phyloP scores from a whole-genome alignment of 495 filamentous ascomycete species.

The Aspergillus bridgeri region DNA sequence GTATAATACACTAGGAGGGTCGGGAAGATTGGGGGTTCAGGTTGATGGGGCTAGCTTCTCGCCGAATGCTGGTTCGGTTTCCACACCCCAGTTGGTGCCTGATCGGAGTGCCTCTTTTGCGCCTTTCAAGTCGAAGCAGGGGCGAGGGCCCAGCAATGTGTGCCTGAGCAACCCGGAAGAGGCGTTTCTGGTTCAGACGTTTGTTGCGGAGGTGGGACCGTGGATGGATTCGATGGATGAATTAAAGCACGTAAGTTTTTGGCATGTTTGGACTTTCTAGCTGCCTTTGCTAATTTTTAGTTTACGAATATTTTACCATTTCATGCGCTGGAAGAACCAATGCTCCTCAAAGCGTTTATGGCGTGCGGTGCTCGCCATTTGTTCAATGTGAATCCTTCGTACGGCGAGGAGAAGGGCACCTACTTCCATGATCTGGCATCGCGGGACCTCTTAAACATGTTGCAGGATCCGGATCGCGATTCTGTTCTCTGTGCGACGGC shows the following conservation, averaged over 20 bases:
- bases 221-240: conserved; percentile 95
- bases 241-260: conserved; percentile 67
- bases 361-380: conserved; percentile 87
- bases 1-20: conserved; percentile 14
- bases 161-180: conserved; percentile 72
- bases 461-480: conserved; percentile 81
- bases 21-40: not conserved
- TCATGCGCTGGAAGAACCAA: conserved; percentile 75
- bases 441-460: conserved; percentile 61
- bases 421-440: conserved; percentile 83
- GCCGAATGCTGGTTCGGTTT: not conserved
- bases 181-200: conserved; percentile 81
- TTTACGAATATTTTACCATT: conserved; percentile 82
- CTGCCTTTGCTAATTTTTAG: conserved; percentile 19
- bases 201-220: conserved; percentile 83
- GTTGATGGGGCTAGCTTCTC: not conserved
- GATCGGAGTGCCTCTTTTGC: conserved; percentile 12
- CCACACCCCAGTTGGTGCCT: not conserved
- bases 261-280: not conserved
- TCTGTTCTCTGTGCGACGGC: conserved; percentile 84
- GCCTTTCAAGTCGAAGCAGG: conserved; percentile 31
- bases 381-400: conserved; percentile 64
- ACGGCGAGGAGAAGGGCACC: conserved; percentile 71
- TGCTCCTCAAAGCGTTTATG: conserved; percentile 88
- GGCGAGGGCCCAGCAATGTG: conserved; percentile 27